Evolutionary conservation across 345 rosid genomes (phyloP).

Genomic region (Gossypium turneri): DNA sequence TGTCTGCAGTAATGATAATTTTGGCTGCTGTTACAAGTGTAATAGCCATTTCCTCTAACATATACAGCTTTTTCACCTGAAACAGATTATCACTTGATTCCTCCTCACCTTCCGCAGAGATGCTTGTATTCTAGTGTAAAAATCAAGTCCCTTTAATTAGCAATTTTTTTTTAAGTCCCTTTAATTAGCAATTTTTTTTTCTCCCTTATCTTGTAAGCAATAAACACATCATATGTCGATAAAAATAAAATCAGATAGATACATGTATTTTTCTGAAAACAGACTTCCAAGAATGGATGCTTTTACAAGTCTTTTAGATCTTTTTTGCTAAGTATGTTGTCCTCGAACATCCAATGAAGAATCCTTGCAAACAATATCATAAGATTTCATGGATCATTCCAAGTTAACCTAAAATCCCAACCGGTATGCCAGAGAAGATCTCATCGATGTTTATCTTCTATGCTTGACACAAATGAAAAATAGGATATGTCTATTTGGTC

Average conservation of each 20-base stretch:
- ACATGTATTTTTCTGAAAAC: background rate
- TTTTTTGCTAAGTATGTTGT: background rate
- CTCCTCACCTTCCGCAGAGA: background rate
- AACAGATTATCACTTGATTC: background rate
- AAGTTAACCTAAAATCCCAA: background rate
- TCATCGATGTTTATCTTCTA: too few species aligned
- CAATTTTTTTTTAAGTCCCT: background rate
- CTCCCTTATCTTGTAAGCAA: background rate
- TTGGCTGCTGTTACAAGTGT: conserved; percentile 41
- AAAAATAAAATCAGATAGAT: background rate
- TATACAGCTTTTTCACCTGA: conserved; percentile 14
- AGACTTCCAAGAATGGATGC: background rate
- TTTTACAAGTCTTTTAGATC: background rate
- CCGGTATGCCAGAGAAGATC: too few species aligned
- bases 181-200: background rate
- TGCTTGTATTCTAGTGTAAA: background rate
- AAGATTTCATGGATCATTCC: background rate
- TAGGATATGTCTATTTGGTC: too few species aligned
- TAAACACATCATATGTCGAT: background rate
- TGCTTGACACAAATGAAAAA: too few species aligned
- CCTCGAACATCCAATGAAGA: background rate
- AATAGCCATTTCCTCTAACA: conserved; percentile 43
- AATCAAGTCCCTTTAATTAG: background rate
- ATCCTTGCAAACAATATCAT: background rate
- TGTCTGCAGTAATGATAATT: conserved; percentile 37